Percentiles rank a stretch among this genome's conserved stretches.
Conservation (phyloP, 805 yeast species). For the Wickerhamomyces chaumierensis region DNA sequence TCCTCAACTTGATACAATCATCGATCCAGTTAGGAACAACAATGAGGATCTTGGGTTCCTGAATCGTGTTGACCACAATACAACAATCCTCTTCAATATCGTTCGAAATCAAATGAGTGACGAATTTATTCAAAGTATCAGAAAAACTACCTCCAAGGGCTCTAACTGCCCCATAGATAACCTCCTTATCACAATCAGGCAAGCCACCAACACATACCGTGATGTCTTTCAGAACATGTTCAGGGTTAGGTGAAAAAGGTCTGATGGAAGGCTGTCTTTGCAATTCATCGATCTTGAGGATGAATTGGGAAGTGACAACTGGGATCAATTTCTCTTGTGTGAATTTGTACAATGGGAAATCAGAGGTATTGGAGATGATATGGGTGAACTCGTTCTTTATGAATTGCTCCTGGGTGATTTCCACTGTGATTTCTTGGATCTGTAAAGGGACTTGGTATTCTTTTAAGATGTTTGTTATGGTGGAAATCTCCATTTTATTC, state of each 20-base stretch:
- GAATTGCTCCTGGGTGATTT: conserved; percentile 14
- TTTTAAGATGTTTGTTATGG: conserved; percentile 12
- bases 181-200: conserved; percentile 49
- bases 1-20: conserved; percentile 46
- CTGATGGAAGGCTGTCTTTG: conserved; percentile 37
- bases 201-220: conserved; percentile 51
- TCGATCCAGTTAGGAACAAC: conserved; percentile 78
- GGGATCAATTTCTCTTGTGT: conserved; percentile 50
- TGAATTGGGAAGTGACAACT: conserved; percentile 53
- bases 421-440: conserved; percentile 9
- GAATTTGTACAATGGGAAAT: conserved; percentile 30
- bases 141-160: conserved; percentile 71
- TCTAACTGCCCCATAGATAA: conserved; percentile 51
- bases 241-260: conserved; percentile 63
- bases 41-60: conserved; percentile 34
- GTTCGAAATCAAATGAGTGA: conserved; percentile 68
- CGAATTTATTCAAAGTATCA: conserved; percentile 48
- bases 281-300: conserved; percentile 32
- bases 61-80: conserved; percentile 34
- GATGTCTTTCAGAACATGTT: conserved; percentile 48
- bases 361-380: conserved; percentile 38
- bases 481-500: conserved; percentile 6
- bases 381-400: conserved; percentile 24
- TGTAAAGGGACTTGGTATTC: conserved; percentile 17
- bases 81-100: conserved; percentile 48